Base-by-base conservation (phyloP, 2,329 filamentous ascomycete species). In the Cryphonectria japonica region DNA sequence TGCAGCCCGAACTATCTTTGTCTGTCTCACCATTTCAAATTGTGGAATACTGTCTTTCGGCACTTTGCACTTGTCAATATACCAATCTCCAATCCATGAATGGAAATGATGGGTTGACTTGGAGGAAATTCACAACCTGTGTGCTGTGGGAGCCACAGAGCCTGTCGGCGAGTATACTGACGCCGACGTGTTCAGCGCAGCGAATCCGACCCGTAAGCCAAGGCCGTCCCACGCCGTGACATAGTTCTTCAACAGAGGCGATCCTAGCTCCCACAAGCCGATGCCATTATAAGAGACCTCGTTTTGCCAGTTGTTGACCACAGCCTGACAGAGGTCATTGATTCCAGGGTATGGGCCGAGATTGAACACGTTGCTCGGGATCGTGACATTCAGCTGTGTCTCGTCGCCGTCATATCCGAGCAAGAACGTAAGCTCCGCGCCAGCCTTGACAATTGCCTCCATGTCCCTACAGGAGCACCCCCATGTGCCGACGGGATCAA, bases 221-320 rank as follows among this genome's bases (percentile, higher is more conserved):
- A 75, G 64, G 4, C 78, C 78, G 66, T 80, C 75, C 78, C 78
- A 80, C 3, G 77, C 76, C 11, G 78, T 80, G 66, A 80, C 79
- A 67, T 79, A 79, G 2, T 74, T 68, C 75, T 80, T 80, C 64
- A 80, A 69, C 3, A 80, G 72, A 5, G 78, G 78, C 2, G 77
- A 78, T 2, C 79, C 79, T 7, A 80, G 59, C 6, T 78, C 69
- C 78, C 78, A 80, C 3, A 77, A 61, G 1, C 72, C 67, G 0
- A 72, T 54, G 41, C 67, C 67, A 8, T 50, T 4, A 32, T 63
- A 62, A 16, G 63, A 68, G 14, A 63, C 59, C 1, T 72, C 64
- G 0, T 74, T 72, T 0, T 68, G 60, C 4, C 73, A 73, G 71
- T 72, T 72, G 54, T 73, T 75, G 29, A 80, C 77, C 3, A 78